Evolutionary conservation across 1,284 basidiomycete species (phyloP).

Genomic region (Hypsizygus ulmarius): DNA sequence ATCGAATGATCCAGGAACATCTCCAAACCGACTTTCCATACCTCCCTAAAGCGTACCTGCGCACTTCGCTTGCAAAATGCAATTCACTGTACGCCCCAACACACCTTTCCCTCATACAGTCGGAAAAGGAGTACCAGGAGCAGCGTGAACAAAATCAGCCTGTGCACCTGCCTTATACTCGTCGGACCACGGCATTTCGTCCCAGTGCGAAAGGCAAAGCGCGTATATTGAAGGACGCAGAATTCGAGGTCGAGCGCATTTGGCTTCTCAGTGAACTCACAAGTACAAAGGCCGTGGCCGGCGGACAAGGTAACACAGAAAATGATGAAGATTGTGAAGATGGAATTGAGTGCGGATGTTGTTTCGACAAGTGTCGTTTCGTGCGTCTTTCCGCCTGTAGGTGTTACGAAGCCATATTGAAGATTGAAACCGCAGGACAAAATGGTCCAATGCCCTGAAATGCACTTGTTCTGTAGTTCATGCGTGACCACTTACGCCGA

Average conservation of each 20-base stretch:
- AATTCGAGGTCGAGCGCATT: slow-evolving; percentile 44
- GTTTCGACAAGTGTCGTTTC: slow-evolving; percentile 69
- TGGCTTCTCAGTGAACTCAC: slow-evolving; percentile 25
- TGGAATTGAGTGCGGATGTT: slow-evolving; percentile 81
- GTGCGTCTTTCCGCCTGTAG: slow-evolving; percentile 42
- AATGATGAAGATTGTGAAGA: slow-evolving; percentile 35
- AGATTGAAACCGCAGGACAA: slow-evolving; percentile 49
- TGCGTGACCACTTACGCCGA: slow-evolving; percentile 56
- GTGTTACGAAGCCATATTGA: neutral
- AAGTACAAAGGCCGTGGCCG: neutral
- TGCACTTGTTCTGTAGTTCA: slow-evolving; percentile 68
- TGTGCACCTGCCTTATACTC: slow-evolving; percentile 37
- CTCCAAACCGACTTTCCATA: slow-evolving; percentile 56
- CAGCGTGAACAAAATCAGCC: slow-evolving; percentile 17
- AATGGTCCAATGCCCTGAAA: slow-evolving; percentile 83
- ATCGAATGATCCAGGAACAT: slow-evolving; percentile 40
- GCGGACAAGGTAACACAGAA: slow-evolving; percentile 6
- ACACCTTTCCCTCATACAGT: slow-evolving; percentile 42
- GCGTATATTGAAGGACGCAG: slow-evolving; percentile 32
- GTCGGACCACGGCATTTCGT: slow-evolving; percentile 35
- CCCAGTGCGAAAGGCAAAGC: slow-evolving; percentile 40
- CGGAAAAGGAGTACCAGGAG: slow-evolving; percentile 27
- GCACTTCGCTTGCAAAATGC: slow-evolving; percentile 34
- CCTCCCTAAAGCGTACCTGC: slow-evolving; percentile 53
- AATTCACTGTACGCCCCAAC: slow-evolving; percentile 59